Percentiles rank a stretch among this genome's conserved stretches.
phyloP scores from a whole-genome alignment of 2,329 filamentous ascomycete genomes.

The Cercospora brassicicola region DNA sequence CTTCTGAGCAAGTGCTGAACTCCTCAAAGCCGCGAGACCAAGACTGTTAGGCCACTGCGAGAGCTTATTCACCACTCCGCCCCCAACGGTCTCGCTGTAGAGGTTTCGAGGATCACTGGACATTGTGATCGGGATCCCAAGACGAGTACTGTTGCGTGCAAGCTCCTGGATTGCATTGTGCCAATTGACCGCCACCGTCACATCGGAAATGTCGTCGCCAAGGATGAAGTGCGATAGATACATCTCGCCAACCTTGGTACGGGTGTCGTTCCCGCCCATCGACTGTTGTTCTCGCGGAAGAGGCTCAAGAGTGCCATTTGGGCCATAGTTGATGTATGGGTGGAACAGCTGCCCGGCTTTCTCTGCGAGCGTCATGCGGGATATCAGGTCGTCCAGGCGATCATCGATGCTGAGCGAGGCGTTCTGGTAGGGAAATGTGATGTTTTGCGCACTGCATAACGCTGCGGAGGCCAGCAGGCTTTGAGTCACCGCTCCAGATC shows the following conservation, averaged over 20 bases:
- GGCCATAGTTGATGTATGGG: neutral
- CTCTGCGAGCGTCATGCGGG: neutral
- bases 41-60: neutral
- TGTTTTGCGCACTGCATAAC: neutral
- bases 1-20: neutral
- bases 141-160: neutral
- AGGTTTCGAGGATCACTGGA: neutral
- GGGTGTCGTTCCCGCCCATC: neutral
- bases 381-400: neutral
- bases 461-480: neutral
- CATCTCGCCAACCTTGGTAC: neutral
- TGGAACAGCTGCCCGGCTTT: neutral
- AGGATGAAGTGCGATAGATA: neutral
- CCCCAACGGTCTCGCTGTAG: neutral
- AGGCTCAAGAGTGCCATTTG: neutral
- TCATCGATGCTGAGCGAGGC: neutral
- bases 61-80: neutral
- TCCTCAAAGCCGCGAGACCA: neutral
- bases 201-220: neutral
- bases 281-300: neutral
- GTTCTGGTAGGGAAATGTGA: neutral
- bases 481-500: neutral
- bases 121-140: neutral
- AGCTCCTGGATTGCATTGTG: neutral
- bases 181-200: neutral